phyloP scores from a whole-genome alignment of 768 basidiomycete species.

The Clitopilus hobsonii region DNA sequence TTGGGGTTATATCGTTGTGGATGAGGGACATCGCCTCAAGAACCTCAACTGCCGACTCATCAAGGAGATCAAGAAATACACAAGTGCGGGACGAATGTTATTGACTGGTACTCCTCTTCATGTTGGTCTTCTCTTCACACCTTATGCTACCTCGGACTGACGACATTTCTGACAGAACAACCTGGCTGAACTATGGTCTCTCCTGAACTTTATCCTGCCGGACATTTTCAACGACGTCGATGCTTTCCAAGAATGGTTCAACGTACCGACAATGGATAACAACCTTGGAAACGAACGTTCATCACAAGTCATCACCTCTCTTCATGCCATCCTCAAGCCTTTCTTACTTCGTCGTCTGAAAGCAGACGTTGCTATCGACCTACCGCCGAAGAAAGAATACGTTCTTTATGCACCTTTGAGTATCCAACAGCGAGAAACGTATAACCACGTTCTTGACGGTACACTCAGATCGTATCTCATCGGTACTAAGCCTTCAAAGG shows the following conservation, averaged over 20 bases:
- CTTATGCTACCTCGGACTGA: not conserved
- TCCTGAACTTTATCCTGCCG: constrained; percentile 94
- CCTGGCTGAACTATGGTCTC: constrained; percentile 88
- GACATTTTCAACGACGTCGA: constrained; percentile 89
- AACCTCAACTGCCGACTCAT: constrained; percentile 91
- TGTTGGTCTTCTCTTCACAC: constrained; percentile 37
- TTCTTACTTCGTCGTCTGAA: constrained; percentile 93
- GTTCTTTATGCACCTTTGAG: constrained; percentile 90
- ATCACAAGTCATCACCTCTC: constrained; percentile 63
- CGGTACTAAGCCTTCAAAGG: constrained; percentile 25
- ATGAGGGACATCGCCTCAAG: constrained; percentile 93
- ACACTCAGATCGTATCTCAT: constrained; percentile 62
- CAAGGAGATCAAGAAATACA: constrained; percentile 83
- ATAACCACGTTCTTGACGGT: constrained; percentile 73
- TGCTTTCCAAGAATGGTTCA: constrained; percentile 90
- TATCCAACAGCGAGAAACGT: constrained; percentile 76
- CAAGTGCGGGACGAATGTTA: constrained; percentile 83
- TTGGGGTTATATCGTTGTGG: constrained; percentile 94
- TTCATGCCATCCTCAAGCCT: constrained; percentile 91
- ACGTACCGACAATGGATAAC: constrained; percentile 59
- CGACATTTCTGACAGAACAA: constrained; percentile 70
- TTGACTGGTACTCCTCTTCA: constrained; percentile 96
- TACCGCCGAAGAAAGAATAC: constrained; percentile 95
- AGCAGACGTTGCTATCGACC: constrained; percentile 70
- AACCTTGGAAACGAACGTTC: constrained; percentile 55